Evolutionary conservation across 1,284 basidiomycete species (phyloP).

Genomic region (Tremellales sp.): DNA sequence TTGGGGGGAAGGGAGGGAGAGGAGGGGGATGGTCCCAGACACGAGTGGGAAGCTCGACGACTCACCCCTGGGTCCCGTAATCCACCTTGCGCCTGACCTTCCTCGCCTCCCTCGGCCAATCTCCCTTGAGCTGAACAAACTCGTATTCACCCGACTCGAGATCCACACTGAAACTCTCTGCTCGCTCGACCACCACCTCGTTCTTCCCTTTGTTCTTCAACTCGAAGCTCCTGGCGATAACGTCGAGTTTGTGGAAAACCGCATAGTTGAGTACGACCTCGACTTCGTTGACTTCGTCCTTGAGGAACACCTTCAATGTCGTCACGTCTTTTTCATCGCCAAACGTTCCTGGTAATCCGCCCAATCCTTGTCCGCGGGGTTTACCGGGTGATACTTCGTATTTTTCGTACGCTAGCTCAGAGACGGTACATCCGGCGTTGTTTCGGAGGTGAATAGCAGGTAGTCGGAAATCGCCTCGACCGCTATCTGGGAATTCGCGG

Average conservation of each 20-base stretch:
- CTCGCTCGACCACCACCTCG: slow-evolving; percentile 17
- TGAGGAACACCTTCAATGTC: slow-evolving; percentile 19
- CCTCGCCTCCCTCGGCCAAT: slow-evolving; percentile 26
- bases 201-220: slow-evolving; percentile 16
- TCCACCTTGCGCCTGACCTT: slow-evolving; percentile 16
- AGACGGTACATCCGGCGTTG: slow-evolving; percentile 14
- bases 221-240: slow-evolving; percentile 14
- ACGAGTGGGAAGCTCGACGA: not conserved
- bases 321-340: slow-evolving; percentile 10
- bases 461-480: slow-evolving; percentile 29
- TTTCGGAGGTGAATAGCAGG: slow-evolving; percentile 26
- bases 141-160: slow-evolving; percentile 17
- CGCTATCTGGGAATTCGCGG: slow-evolving; percentile 28
- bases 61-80: slow-evolving; percentile 30
- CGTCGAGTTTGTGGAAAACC: slow-evolving; percentile 15
- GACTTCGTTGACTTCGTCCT: slow-evolving; percentile 13
- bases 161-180: slow-evolving; percentile 23
- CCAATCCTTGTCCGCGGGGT: slow-evolving; percentile 4
- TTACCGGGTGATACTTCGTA: slow-evolving; percentile 21
- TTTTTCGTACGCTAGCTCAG: slow-evolving; percentile 14
- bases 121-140: slow-evolving; percentile 22
- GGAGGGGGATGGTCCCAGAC: too few species aligned
- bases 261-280: slow-evolving; percentile 19
- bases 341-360: slow-evolving; percentile 26
- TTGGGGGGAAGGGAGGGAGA: too few species aligned